Evolutionary conservation across 805 yeast species (phyloP).

Genomic region (Candida hungchunana): DNA sequence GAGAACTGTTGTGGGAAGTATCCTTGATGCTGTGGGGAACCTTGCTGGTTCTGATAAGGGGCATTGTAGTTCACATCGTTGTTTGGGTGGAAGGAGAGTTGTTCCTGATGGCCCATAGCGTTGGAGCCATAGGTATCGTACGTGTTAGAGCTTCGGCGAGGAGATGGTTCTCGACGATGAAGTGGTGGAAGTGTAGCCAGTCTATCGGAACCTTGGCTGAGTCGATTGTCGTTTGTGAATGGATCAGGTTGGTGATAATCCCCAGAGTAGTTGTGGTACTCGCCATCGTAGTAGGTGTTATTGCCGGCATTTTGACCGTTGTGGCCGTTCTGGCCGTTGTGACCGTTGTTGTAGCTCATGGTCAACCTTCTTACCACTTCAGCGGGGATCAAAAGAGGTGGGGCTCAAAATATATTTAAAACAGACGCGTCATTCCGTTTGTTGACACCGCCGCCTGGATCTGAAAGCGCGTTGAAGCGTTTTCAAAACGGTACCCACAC

Average conservation of each 20-base stretch:
- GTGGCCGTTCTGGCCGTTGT: conserved; percentile 5
- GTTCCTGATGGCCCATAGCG: conserved; percentile 1
- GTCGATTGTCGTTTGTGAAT: conserved; percentile 13
- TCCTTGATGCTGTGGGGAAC: conserved; percentile 1
- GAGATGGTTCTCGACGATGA: conserved; percentile 14
- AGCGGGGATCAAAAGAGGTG: background rate
- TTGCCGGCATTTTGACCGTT: conserved; percentile 5
- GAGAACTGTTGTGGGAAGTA: conserved; percentile 22
- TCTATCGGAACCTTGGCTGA: conserved; percentile 10
- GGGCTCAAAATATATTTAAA: background rate
- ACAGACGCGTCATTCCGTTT: conserved; percentile 5
- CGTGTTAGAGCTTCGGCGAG: conserved; percentile 6
- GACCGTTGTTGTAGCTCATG: conserved; percentile 15
- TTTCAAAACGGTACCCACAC: conserved; percentile 1
- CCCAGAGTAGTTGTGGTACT: conserved; percentile 5
- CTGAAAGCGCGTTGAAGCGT: background rate
- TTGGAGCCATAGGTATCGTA: conserved; percentile 4
- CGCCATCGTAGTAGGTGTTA: conserved; percentile 6
- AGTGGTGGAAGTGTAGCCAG: conserved; percentile 10
- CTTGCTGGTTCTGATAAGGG: background rate
- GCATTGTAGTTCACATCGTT: conserved; percentile 3
- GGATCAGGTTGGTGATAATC: conserved; percentile 15
- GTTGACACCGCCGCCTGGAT: conserved; percentile 3
- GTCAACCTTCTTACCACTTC: background rate
- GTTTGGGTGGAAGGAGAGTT: conserved; percentile 10